Percentiles rank a stretch among this genome's conserved stretches.
These are phyloP conservation scores for Delphinella strobiligena DNA, from an alignment of 2,329 filamentous ascomycete genomes.

Conservation along the genomic window DNA sequence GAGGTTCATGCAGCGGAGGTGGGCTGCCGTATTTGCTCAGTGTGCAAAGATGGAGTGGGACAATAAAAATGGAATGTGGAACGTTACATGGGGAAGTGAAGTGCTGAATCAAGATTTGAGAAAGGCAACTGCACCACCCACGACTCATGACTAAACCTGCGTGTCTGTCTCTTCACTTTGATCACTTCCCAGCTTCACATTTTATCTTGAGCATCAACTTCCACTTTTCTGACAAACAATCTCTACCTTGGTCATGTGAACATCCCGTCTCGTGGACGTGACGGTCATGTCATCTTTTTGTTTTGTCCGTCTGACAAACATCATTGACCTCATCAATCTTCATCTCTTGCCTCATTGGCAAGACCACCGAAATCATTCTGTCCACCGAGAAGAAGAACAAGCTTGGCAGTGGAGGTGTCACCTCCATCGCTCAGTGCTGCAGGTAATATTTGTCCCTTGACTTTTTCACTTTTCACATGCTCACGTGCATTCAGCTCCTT, in stretches of 20 bases:
- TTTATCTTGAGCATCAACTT: too few relatives aligned
- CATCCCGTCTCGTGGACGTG: too few relatives aligned
- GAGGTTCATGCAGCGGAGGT: slow-evolving; percentile 35
- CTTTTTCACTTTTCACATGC: background rate
- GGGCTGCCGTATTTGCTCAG: slow-evolving; percentile 27
- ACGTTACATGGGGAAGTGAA: slow-evolving; percentile 21
- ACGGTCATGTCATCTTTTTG: background rate
- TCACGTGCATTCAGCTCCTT: background rate
- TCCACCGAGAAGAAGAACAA: background rate
- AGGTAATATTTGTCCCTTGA: background rate
- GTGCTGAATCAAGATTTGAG: slow-evolving; percentile 2
- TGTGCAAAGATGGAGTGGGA: slow-evolving; percentile 32
- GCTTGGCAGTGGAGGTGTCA: slow-evolving; percentile 6
- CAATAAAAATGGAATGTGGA: slow-evolving; percentile 18
- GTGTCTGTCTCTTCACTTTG: background rate
- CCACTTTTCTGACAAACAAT: too few relatives aligned
- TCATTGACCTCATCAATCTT: background rate
- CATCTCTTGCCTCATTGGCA: background rate
- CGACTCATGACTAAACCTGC: background rate
- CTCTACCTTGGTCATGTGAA: too few relatives aligned
- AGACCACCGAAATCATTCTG: background rate
- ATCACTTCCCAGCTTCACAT: background rate
- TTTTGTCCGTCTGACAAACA: background rate
- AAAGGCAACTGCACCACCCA: too few relatives aligned
- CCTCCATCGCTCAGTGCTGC: slow-evolving; percentile 4